phyloP scores from a whole-genome alignment of 2,329 filamentous ascomycete species.

The Didymella pomorum region DNA sequence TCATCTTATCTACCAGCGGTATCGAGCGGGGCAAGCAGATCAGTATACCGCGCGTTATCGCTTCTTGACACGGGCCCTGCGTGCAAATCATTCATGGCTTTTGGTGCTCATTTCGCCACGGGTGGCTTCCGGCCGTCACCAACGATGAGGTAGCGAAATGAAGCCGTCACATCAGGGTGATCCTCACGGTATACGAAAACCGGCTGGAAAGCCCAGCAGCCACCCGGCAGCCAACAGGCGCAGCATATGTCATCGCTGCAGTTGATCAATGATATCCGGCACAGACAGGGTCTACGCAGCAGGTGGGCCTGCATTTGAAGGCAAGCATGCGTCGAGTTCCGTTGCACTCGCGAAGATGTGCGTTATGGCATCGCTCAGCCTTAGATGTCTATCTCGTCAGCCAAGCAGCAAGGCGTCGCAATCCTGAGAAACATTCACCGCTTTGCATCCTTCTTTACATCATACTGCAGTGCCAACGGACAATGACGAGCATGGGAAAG shows the following conservation, averaged over 20 bases:
- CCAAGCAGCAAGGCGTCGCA: conserved; percentile 6
- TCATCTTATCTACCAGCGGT: background rate
- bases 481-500: background rate
- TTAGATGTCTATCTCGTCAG: background rate
- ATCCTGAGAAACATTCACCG: conserved; percentile 10
- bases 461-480: background rate
- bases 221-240: background rate
- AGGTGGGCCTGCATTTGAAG: background rate
- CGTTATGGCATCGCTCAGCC: background rate
- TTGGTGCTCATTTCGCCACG: background rate
- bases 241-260: background rate
- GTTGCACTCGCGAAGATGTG: background rate
- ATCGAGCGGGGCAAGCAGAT: background rate
- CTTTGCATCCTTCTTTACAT: conserved; percentile 6
- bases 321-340: background rate
- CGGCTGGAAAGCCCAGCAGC: background rate
- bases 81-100: background rate
- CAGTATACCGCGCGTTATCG: background rate
- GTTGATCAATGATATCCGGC: background rate
- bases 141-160: conserved; percentile 9
- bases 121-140: background rate
- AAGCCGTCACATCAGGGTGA: background rate
- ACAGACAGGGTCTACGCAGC: background rate
- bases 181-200: background rate
- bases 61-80: conserved; percentile 2